Conservation (phyloP, 345 rosid genomes). For the Citrus reticulata region DNA sequence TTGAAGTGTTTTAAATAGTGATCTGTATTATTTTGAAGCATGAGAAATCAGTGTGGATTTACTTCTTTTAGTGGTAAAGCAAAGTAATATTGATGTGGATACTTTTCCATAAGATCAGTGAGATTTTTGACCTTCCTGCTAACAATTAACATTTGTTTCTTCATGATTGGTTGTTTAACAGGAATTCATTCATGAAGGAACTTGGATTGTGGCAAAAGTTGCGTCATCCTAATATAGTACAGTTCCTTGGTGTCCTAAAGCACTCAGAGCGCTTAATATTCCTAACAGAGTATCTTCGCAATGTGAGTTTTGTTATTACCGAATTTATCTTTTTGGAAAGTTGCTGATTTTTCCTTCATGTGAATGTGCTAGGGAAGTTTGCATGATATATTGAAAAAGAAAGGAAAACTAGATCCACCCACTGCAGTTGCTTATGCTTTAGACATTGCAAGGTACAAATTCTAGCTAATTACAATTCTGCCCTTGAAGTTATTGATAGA, state of each 20-base stretch:
- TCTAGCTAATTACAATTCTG: not conserved
- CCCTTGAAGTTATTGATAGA: not conserved
- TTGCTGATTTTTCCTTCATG: conserved; percentile 16
- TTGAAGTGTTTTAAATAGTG: not conserved
- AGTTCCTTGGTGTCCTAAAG: conserved; percentile 67
- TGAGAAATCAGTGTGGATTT: not conserved
- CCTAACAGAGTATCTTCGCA: conserved; percentile 57
- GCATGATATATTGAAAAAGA: conserved; percentile 50
- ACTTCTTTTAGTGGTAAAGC: not conserved
- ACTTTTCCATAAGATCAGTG: not conserved
- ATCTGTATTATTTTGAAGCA: not conserved
- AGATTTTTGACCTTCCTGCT: not conserved
- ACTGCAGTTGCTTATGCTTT: conserved; percentile 56
- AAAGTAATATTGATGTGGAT: not conserved
- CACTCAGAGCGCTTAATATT: conserved; percentile 53
- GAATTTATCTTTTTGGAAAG: not conserved
- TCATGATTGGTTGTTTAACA: conserved; percentile 10
- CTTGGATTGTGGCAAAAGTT: conserved; percentile 59
- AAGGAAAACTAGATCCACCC: conserved; percentile 45
- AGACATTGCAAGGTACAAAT: conserved; percentile 62
- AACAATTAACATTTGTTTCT: conserved; percentile 7
- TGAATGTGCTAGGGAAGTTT: conserved; percentile 48
- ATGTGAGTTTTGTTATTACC: conserved; percentile 33
- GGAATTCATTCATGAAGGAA: conserved; percentile 51
- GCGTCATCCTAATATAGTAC: conserved; percentile 70